Base-by-base conservation (phyloP, 2,329 filamentous ascomycete genomes). In the Beauveria pseudobassiana region DNA sequence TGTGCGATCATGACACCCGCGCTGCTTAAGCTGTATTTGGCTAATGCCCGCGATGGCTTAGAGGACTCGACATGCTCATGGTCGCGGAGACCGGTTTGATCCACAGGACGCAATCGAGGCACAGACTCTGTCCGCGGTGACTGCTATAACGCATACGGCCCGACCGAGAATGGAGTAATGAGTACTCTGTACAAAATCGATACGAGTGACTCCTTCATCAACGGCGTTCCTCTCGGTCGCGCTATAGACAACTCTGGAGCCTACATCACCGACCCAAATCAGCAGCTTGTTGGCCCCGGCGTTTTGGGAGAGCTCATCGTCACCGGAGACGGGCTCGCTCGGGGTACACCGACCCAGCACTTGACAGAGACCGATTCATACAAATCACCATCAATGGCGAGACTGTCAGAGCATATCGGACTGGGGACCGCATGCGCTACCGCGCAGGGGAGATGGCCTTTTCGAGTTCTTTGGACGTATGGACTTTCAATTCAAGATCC, bases 21-120 rank as follows among this genome's bases (percentile, higher is more conserved):
- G 0, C 34, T 66, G 1, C 45, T 66, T n/a, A 65, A 62, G 26
- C 57, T 59, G n/a, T 56, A 50, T 22, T 50, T 65, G 2, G 67
- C 68, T 18, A 72, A 75, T 49, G 72, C 74, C 62, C 73, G 73
- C 26, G 72, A 69, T 3, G 72, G 71, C 2, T 68, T 77, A 69
- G 46, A n/a, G 63, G 67, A 30, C 73, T 75, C 42, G 74, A 72
- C 24, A 71, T 72, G 54, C 69, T 76, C 2, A 74, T 73, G 48
- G 66, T 73, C n/a, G 71, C 72, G 74, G 73, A 1, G 74, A 76
- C 3, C 16, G 51, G 3, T 55, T 65, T 14, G 50, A 60, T 16
- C 38, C 52, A 2, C 57, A 50, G 3, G 63, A 63, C 10, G 64
- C 63, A 1, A 24, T 38, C 20, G 18, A 59, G 6, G 54, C 62